These are phyloP conservation scores for Paecilomyces sp. DNA, from an alignment of 2,329 filamentous ascomycete genomes.

Conservation along the genomic window DNA sequence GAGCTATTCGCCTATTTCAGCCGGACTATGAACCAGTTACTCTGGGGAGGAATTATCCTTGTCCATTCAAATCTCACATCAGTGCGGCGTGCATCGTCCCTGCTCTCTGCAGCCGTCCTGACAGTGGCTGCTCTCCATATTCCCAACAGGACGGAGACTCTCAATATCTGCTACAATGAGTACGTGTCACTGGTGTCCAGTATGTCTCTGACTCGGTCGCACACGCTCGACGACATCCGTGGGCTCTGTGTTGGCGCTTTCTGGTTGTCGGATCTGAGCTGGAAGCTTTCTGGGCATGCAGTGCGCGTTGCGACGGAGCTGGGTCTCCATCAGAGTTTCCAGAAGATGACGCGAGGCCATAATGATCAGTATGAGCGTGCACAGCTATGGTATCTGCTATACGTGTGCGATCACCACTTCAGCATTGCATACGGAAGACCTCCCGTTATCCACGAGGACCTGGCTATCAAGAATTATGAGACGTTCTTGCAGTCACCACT, in stretches of 20 bases:
- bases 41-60: conserved; percentile 47
- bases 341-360: conserved; percentile 42
- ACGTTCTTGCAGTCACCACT: conserved; percentile 47
- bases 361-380: conserved; percentile 48
- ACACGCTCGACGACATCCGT: conserved; percentile 51
- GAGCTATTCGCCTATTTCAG: conserved; percentile 47
- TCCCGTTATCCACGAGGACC: conserved; percentile 52
- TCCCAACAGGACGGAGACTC: conserved; percentile 45
- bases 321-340: conserved; percentile 49
- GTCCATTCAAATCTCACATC: conserved; percentile 45
- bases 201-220: conserved; percentile 52
- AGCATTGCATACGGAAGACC: conserved; percentile 55
- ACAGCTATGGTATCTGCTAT: conserved; percentile 56
- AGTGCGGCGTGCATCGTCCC: conserved; percentile 48
- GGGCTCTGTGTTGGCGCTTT: conserved; percentile 56
- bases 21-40: conserved; percentile 43
- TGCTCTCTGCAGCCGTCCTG: conserved; percentile 50
- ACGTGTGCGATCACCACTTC: conserved; percentile 61
- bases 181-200: conserved; percentile 51
- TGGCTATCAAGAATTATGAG: conserved; percentile 52
- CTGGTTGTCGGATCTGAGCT: conserved; percentile 57
- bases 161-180: conserved; percentile 50
- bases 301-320: conserved; percentile 53
- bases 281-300: conserved; percentile 55
- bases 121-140: conserved; percentile 55